Percentiles rank a stretch among this genome's conserved stretches.
These are phyloP conservation scores for Xylaria intraflava DNA, from an alignment of 495 filamentous ascomycete species.

Conservation along the genomic window DNA sequence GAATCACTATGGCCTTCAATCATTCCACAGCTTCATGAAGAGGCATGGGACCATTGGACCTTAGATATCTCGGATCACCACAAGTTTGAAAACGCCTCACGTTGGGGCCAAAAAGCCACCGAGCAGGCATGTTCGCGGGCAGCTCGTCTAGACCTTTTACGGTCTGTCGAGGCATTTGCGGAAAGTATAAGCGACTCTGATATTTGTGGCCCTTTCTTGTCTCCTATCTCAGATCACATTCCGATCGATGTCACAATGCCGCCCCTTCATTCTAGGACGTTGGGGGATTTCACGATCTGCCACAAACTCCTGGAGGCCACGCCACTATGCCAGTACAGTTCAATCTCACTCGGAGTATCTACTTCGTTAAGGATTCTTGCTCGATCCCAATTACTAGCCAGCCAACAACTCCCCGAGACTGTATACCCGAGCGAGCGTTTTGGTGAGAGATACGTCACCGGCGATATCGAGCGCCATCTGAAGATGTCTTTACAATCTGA, in stretches of 20 bases:
- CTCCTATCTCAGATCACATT: constrained; percentile 28
- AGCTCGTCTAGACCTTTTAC: constrained; percentile 22
- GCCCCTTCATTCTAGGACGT: constrained; percentile 49
- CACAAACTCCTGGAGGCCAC: constrained; percentile 53
- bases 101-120: constrained; percentile 26
- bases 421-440: constrained; percentile 11
- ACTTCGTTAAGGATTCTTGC: constrained; percentile 31
- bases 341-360: constrained; percentile 19
- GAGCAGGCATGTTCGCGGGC: constrained; percentile 2
- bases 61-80: constrained; percentile 45
- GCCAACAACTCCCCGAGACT: not conserved
- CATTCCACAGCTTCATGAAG: constrained; percentile 49
- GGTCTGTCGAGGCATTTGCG: constrained; percentile 28
- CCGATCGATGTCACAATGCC: constrained; percentile 57
- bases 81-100: constrained; percentile 22
- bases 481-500: constrained; percentile 13
- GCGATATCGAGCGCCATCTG: constrained; percentile 25
- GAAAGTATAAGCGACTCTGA: constrained; percentile 47
- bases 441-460: constrained; percentile 23
- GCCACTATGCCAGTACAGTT: constrained; percentile 19
- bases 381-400: constrained; percentile 21
- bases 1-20: constrained; percentile 13
- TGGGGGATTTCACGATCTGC: constrained; percentile 59
- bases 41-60: constrained; percentile 52
- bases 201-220: constrained; percentile 26